phyloP scores from a whole-genome alignment of 805 yeast species.

The Candida insectalens region DNA sequence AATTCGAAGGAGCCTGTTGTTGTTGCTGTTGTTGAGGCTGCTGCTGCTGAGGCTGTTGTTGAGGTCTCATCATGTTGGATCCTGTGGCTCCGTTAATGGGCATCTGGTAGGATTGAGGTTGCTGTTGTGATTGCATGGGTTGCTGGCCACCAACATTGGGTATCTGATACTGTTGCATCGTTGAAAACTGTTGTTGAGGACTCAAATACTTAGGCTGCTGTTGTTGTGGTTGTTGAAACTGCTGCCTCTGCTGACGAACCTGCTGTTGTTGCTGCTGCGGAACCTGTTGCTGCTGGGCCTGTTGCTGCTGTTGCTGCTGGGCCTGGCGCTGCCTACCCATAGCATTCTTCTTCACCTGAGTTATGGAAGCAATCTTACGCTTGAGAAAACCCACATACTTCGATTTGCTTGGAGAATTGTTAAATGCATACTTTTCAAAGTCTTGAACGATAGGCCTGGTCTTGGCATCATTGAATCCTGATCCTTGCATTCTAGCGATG shows the following conservation, averaged over 20 bases:
- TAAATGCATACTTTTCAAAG: conserved; percentile 57
- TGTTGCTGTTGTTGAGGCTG: conserved; percentile 15
- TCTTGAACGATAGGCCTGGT: conserved; percentile 54
- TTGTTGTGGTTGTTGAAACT: conserved; percentile 4
- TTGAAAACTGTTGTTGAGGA: conserved; percentile 16
- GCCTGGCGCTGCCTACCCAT: conserved; percentile 16
- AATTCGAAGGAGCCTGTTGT: conserved; percentile 14
- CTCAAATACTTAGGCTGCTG: conserved; percentile 8
- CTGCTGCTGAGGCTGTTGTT: conserved; percentile 6
- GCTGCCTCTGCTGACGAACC: conserved; percentile 9
- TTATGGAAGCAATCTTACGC: conserved; percentile 26
- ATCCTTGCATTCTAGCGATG: conserved; percentile 25
- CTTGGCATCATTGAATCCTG: conserved; percentile 24
- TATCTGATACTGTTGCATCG: too few species aligned
- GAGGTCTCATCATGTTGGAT: conserved; percentile 8
- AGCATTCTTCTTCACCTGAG: conserved; percentile 24
- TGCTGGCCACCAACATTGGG: conserved; percentile 6
- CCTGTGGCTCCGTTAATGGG: conserved; percentile 16
- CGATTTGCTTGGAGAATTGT: conserved; percentile 45
- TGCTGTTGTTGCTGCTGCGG: conserved; percentile 16
- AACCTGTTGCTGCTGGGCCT: conserved; percentile 17
- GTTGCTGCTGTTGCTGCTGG: conserved; percentile 15
- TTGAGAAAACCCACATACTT: conserved; percentile 45
- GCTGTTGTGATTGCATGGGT: conserved; percentile 14
- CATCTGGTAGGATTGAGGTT: conserved; percentile 17